Conservation (phyloP, 2,329 filamentous ascomycete genomes). For the Atkinsonella texensis region DNA sequence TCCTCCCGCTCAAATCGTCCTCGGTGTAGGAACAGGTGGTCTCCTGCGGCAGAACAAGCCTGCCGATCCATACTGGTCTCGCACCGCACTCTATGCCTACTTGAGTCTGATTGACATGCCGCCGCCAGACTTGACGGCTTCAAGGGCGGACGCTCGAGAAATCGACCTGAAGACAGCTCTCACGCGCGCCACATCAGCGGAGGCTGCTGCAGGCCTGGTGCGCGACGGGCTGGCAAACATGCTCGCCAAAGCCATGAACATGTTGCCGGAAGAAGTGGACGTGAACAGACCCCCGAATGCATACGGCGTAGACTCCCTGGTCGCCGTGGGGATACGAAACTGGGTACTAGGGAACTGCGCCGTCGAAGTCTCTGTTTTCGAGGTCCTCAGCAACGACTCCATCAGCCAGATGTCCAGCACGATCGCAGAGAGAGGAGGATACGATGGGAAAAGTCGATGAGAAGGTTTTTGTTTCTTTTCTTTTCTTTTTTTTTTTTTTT, state of each 20-base stretch:
- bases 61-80: constrained; percentile 42
- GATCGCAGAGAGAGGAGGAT: constrained; percentile 23
- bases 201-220: constrained; percentile 22
- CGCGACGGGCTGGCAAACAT: constrained; percentile 25
- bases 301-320: constrained; percentile 41
- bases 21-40: constrained; percentile 42
- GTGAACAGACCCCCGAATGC: constrained; percentile 25
- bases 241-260: constrained; percentile 33
- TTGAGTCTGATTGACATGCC: constrained; percentile 37
- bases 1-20: constrained; percentile 36
- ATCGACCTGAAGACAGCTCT: constrained; percentile 22
- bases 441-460: constrained; percentile 9
- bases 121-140: constrained; percentile 14
- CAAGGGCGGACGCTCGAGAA: constrained; percentile 7
- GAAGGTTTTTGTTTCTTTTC: background rate
- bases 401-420: constrained; percentile 24
- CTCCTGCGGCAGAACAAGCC: constrained; percentile 39
- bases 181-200: constrained; percentile 14
- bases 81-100: constrained; percentile 34
- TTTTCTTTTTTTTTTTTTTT: background rate
- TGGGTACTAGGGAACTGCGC: constrained; percentile 35
- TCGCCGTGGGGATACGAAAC: constrained; percentile 39
- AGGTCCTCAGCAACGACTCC: constrained; percentile 32
- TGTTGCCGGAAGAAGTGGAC: constrained; percentile 33
- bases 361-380: constrained; percentile 34